Evolutionary conservation across 202 grass and related monocot species (phyloP), one percentile per base, ranked within the genome.

Genomic region (Dendrocalamus latiflorus): DNA sequence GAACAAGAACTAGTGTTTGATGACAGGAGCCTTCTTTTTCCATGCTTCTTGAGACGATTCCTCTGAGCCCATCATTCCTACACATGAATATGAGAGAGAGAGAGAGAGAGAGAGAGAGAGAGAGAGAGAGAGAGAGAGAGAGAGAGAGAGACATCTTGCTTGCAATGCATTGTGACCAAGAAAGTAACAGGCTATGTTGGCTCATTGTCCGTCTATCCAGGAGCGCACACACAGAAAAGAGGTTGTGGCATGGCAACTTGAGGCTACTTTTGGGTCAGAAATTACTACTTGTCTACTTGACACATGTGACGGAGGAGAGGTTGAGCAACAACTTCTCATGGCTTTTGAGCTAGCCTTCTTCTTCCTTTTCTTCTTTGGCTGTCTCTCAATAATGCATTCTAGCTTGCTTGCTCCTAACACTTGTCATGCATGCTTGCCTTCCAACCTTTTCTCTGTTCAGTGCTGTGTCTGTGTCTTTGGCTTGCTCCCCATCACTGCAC

Each of bases 31-130:
- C 72, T 17, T 44, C 49, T 83, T 85, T 84, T 60, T 13, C 8
- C 54, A 48, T 83, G 72, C 70, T 28, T 30, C 83, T 42, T 82
- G 65, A 59, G 64, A 86, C 87, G 73, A 90, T 86, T 89, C 88
- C 49, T 72, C 48, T 24, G 22, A 4, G 3, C 4, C 39, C 78
- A 86, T 90, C 88, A 83, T 86, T 77, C 60, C 83, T n/a, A 53
- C 21, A 50, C 69, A 75, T 57, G 62, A 64, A 58, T 6, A 12
- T 10, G 48, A 77, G 14, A 74, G 73, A 74, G 61, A 81, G 58
- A 38, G 24, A n/a, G n/a, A n/a, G n/a, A n/a, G n/a, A n/a, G n/a
- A n/a, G n/a, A n/a, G n/a, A n/a, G n/a, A n/a, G n/a, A n/a, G n/a
- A n/a, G n/a, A n/a, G n/a, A n/a, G n/a, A n/a, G n/a, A n/a, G n/a